A percentile compares a stretch with the other conserved stretches of the same genome.
Conservation (phyloP, 257 asterid genomes). For the Plantago major region DNA sequence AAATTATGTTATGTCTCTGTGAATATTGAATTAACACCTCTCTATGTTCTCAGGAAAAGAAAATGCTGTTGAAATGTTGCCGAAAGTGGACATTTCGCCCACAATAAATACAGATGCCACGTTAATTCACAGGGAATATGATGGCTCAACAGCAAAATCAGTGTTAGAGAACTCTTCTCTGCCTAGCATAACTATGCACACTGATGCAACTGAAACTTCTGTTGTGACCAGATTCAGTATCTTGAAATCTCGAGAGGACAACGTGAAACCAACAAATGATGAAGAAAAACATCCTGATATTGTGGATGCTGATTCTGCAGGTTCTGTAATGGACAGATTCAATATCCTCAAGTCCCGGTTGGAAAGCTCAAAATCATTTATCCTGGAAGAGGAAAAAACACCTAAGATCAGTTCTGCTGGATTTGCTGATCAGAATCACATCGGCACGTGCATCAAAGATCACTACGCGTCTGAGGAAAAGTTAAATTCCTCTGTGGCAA, state of each 20-base stretch:
- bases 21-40: conserved; percentile 16
- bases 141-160: conserved; percentile 8
- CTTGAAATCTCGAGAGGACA: conserved; percentile 45
- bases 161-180: conserved; percentile 12
- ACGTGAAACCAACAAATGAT: conserved; percentile 6
- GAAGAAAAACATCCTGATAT: conserved; percentile 28
- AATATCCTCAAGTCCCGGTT: conserved; percentile 37
- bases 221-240: conserved; percentile 42
- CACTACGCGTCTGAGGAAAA: conserved; percentile 33
- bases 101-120: conserved; percentile 17
- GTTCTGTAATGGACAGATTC: conserved; percentile 38
- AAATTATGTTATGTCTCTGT: conserved; percentile 7
- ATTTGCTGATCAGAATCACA: conserved; percentile 19
- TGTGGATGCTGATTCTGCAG: conserved; percentile 17
- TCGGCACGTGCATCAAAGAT: conserved; percentile 8
- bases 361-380: conserved; percentile 17
- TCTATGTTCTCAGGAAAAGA: conserved; percentile 29
- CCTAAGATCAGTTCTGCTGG: conserved; percentile 21
- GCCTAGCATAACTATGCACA: conserved; percentile 23
- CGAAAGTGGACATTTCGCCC: conserved; percentile 21
- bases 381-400: conserved; percentile 18
- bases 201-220: conserved; percentile 40
- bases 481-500: conserved; percentile 26
- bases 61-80: conserved; percentile 20
- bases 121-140: conserved; percentile 18